These are phyloP conservation scores for Galeopsis tetrahit DNA, from an alignment of 257 asterid species.

Conservation along the genomic window DNA sequence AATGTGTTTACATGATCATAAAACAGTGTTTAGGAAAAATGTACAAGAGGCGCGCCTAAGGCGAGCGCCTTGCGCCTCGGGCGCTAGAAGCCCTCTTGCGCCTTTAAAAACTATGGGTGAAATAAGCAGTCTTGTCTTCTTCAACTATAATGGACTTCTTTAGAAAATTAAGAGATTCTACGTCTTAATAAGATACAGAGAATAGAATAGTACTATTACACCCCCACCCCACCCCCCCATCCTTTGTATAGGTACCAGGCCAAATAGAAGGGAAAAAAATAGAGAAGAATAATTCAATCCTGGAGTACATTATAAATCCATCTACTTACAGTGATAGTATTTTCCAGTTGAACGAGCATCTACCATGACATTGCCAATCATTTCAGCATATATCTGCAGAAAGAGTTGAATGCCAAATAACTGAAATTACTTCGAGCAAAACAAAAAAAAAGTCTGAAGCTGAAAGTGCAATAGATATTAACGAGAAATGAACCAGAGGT, in stretches of 20 bases:
- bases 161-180: constrained; percentile 11
- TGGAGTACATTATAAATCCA: background rate
- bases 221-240: background rate
- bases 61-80: too few relatives aligned
- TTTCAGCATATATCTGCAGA: constrained; percentile 92
- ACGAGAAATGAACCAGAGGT: background rate
- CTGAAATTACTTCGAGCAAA: constrained; percentile 3
- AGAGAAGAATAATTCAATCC: constrained; percentile 2
- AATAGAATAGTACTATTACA: background rate
- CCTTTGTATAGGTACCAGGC: background rate
- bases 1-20: too few relatives aligned
- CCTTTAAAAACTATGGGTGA: background rate
- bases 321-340: constrained; percentile 90
- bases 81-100: too few relatives aligned
- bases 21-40: too few relatives aligned
- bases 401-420: constrained; percentile 19
- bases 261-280: constrained; percentile 14
- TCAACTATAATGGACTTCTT: constrained; percentile 19
- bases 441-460: background rate
- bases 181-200: constrained; percentile 6
- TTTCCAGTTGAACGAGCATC: constrained; percentile 99
- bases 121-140: background rate
- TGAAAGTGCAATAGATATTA: constrained; percentile 1
- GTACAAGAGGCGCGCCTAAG: too few relatives aligned
- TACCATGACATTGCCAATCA: constrained; percentile 76